Evolutionary conservation across 176 grass and related monocot genomes (phyloP).

Genomic region (Triticum aestivum): IWGSC_CS_RefSeq_v2.1 NC_057805.1:498042833-498043332

Average conservation of each 20-base stretch:
- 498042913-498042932: no score
- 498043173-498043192: no score
- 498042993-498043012: neutral
- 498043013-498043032: no score
- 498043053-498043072: no score
- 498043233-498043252: neutral
- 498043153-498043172: no score
- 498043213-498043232: neutral
- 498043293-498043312: neutral
- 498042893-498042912: neutral
- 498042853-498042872: neutral
- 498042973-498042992: neutral
- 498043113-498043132: no score
- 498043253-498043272: conserved; percentile 26
- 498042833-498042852: neutral
- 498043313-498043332: no score
- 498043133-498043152: no score
- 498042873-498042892: neutral
- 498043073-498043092: no score
- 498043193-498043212: conserved; percentile 5
- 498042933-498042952: conserved; percentile 1
- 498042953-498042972: neutral
- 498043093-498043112: no score
- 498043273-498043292: conserved; percentile 47
- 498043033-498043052: no score